A percentile compares a stretch with the other conserved stretches of the same genome.
Evolutionary conservation across 495 filamentous ascomycete genomes (phyloP).

Genomic region (Evernia prunastri): DNA sequence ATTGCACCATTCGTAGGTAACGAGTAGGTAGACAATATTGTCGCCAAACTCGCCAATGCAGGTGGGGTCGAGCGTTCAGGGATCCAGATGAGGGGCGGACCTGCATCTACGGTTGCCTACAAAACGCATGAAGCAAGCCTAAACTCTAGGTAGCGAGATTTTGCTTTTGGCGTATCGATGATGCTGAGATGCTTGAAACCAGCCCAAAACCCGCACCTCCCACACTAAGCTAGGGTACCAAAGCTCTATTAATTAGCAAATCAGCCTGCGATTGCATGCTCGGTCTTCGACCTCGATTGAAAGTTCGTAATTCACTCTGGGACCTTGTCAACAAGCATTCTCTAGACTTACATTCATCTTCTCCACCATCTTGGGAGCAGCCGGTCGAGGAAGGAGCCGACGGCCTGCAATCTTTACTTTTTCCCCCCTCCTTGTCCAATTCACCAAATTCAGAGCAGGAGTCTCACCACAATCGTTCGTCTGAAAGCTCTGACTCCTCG

Average conservation of each 20-base stretch:
- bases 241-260: slow-evolving; percentile 7
- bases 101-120: slow-evolving; percentile 6
- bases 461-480: slow-evolving; percentile 16
- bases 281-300: slow-evolving; percentile 57
- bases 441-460: slow-evolving; percentile 35
- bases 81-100: not conserved
- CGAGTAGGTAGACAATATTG: not conserved
- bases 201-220: not conserved
- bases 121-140: slow-evolving; percentile 1
- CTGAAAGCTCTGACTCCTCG: slow-evolving; percentile 30
- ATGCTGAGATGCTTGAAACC: slow-evolving; percentile 16
- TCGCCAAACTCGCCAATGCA: slow-evolving; percentile 5
- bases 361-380: slow-evolving; percentile 25
- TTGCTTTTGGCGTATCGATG: slow-evolving; percentile 14
- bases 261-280: slow-evolving; percentile 40
- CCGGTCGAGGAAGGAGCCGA: slow-evolving; percentile 31
- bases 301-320: slow-evolving; percentile 64
- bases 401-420: slow-evolving; percentile 48
- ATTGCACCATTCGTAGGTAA: not conserved
- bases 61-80: not conserved
- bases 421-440: slow-evolving; percentile 31
- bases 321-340: slow-evolving; percentile 53
- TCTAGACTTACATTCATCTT: slow-evolving; percentile 35
- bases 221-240: slow-evolving; percentile 8
- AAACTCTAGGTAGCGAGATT: not conserved